Evolutionary conservation across 164 flowering plant species (phyloP).

Genomic region (Umbellularia californica): DNA sequence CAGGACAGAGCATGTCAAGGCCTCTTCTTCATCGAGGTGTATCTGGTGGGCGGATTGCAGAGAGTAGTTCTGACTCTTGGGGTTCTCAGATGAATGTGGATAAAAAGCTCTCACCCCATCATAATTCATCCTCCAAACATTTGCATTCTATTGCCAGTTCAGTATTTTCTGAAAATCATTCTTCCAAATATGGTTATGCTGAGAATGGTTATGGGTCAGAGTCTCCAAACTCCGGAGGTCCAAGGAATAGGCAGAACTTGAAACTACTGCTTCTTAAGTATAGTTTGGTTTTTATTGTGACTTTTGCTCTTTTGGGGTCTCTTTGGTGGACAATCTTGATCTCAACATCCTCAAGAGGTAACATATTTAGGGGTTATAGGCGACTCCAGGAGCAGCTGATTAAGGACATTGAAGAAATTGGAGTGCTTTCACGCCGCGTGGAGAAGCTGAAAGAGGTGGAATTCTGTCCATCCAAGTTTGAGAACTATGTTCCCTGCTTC

Average conservation of each 20-base stretch:
- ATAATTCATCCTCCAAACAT: slow-evolving; percentile 29
- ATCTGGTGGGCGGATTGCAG: slow-evolving; percentile 46
- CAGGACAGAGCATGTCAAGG: slow-evolving; percentile 56
- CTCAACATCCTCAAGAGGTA: slow-evolving; percentile 53
- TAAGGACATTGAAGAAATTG: slow-evolving; percentile 73
- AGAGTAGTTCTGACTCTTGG: slow-evolving; percentile 37
- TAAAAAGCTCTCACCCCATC: slow-evolving; percentile 30
- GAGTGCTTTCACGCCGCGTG: slow-evolving; percentile 67
- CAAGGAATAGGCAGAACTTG: slow-evolving; percentile 53
- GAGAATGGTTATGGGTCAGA: slow-evolving; percentile 68
- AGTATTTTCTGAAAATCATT: slow-evolving; percentile 34
- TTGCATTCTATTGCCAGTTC: slow-evolving; percentile 40
- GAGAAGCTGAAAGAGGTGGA: slow-evolving; percentile 68
- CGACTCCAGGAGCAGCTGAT: slow-evolving; percentile 77
- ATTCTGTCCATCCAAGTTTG: slow-evolving; percentile 57
- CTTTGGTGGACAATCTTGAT: slow-evolving; percentile 90
- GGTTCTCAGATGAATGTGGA: slow-evolving; percentile 73
- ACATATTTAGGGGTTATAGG: slow-evolving; percentile 57
- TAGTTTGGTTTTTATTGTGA: slow-evolving; percentile 55
- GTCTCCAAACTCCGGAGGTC: slow-evolving; percentile 31
- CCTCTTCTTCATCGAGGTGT: slow-evolving; percentile 72
- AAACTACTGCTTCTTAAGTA: slow-evolving; percentile 44
- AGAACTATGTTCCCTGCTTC: slow-evolving; percentile 83
- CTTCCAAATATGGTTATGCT: slow-evolving; percentile 36
- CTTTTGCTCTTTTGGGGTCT: slow-evolving; percentile 78